Evolutionary conservation across 306 rosid species (phyloP).

Genomic region (Arachis hypogaea): DNA sequence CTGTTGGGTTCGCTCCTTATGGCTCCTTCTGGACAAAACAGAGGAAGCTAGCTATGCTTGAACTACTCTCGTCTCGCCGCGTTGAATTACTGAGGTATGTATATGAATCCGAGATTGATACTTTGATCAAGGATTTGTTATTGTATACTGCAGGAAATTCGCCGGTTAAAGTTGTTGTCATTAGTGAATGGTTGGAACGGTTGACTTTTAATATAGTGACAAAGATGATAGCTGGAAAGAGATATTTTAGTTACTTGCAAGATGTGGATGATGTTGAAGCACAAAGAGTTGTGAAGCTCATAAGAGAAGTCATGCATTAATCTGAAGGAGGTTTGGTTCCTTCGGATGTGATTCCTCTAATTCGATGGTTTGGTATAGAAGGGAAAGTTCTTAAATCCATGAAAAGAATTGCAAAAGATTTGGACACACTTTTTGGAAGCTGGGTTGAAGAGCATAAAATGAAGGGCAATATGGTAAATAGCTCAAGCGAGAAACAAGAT

Average conservation of each 20-base stretch:
- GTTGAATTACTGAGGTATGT: constrained; percentile 41
- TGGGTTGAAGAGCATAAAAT: constrained; percentile 58
- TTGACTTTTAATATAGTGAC: constrained; percentile 49
- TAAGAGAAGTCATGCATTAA: constrained; percentile 50
- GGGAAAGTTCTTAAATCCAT: constrained; percentile 46
- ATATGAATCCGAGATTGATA: constrained; percentile 39
- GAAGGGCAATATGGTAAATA: neutral
- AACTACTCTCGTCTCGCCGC: constrained; percentile 53
- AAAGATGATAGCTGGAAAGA: constrained; percentile 53
- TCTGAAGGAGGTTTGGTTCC: constrained; percentile 44
- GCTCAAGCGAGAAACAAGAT: constrained; percentile 45
- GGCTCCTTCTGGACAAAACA: constrained; percentile 48
- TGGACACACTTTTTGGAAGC: constrained; percentile 47
- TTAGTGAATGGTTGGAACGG: constrained; percentile 52
- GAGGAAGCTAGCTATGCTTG: constrained; percentile 51
- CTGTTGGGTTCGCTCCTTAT: constrained; percentile 52
- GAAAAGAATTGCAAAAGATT: constrained; percentile 53
- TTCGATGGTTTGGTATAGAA: constrained; percentile 45
- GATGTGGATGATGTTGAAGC: constrained; percentile 50
- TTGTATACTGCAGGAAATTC: neutral
- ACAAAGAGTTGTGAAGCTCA: constrained; percentile 45
- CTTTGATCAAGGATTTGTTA: constrained; percentile 39
- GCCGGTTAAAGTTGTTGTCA: constrained; percentile 39
- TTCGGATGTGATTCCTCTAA: constrained; percentile 53
- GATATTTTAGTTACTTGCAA: constrained; percentile 43